These are phyloP conservation scores for Pontederia paniculata DNA, from an alignment of 176 grass and related monocot genomes.

Conservation along the genomic window DNA sequence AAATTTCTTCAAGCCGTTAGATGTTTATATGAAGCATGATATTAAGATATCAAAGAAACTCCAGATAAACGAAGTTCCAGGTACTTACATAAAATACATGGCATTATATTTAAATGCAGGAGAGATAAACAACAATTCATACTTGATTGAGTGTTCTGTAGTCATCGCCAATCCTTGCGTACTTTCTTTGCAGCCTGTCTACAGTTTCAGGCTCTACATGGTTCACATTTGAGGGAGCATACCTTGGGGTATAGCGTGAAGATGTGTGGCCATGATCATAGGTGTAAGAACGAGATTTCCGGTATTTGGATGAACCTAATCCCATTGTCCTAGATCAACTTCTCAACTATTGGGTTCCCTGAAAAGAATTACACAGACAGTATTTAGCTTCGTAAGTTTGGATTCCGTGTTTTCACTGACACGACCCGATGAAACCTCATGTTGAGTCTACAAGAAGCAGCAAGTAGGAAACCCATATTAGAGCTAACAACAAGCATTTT, in stretches of 20 bases:
- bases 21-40: too few relatives aligned
- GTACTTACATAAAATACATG: background rate
- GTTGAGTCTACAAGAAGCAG: too few relatives aligned
- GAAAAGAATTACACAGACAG: background rate
- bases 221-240: conserved; percentile 26
- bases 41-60: background rate
- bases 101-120: background rate
- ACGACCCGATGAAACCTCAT: too few relatives aligned
- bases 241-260: conserved; percentile 30
- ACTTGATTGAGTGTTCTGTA: conserved; percentile 72
- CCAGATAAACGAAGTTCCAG: background rate
- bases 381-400: background rate
- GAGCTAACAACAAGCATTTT: too few relatives aligned
- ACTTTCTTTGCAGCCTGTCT: conserved; percentile 47
- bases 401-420: too few relatives aligned
- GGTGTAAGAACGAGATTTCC: conserved; percentile 2
- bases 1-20: too few relatives aligned
- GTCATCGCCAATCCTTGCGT: conserved; percentile 70
- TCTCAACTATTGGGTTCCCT: background rate
- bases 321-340: background rate
- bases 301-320: background rate
- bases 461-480: too few relatives aligned
- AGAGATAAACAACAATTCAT: background rate
- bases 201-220: conserved; percentile 40
- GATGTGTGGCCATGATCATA: conserved; percentile 34